Base-by-base conservation (phyloP, 768 basidiomycete genomes). In the Russula olivacea region DNA sequence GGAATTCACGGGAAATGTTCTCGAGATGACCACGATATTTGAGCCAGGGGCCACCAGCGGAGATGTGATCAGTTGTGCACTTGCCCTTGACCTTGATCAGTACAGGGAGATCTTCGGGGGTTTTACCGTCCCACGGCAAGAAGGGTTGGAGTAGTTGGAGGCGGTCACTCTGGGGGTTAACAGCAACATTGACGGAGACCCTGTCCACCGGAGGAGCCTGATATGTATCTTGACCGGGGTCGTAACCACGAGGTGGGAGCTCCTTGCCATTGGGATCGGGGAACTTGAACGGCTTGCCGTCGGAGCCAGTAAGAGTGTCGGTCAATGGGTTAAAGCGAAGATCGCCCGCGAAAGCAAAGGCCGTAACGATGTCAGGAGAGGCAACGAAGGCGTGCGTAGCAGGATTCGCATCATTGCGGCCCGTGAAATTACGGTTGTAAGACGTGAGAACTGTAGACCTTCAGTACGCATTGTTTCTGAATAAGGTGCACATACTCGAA, bases 361-460 rank as follows among this genome's bases (percentile, higher is more conserved):
- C 97, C 68, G 96, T 98, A 74, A 98, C 96, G 74, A 99, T 79
- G 71, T 97, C 91, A 48, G 91, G 93, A 38, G 93, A 93, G 45
- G 93, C 88, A 71, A 96, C 93, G 72, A 95, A 96, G 54, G 93
- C 91, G 76, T 98, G 97, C 36, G 97, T 99, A 66, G 94, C 94
- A 23, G 96, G 94, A 85, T 99, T 98, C 70, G 97, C 95, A 71
- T 98, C 97, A 76, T 99, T 99, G 73, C 97, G 93, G 61, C 96
- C 97, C 69, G 97, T 98, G 81, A 99, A 99, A 87, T 99, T 99
- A 75, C 97, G 95, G 87, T 99, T 99, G 85, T 99, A 99, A 21
- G 95, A 98, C 57, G 96, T 96, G 77, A 99, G 92, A 81, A 98
- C 91, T 93, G 52, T 10, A 52, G 49, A 55, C 4, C 40, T 2